These are phyloP conservation scores for Suillus subaureus DNA, from an alignment of 768 basidiomycete genomes.

Conservation along the genomic window DNA sequence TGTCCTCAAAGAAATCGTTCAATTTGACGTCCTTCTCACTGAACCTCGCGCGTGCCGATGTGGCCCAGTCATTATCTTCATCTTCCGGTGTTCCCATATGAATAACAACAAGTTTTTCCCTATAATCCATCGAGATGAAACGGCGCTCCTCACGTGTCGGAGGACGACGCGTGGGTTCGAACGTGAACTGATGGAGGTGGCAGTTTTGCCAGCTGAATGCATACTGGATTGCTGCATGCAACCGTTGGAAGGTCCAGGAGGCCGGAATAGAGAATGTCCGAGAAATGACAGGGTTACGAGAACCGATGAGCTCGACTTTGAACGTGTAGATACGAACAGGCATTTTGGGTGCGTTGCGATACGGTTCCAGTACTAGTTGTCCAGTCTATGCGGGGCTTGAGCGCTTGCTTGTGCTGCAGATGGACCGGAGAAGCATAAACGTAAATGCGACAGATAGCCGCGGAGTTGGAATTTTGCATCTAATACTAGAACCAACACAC, in stretches of 20 bases:
- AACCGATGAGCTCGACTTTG: constrained; percentile 18
- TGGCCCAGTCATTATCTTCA: constrained; percentile 12
- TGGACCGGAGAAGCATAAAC: no score
- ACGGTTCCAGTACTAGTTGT: neutral
- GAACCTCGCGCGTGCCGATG: neutral
- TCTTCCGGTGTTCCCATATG: constrained; percentile 5
- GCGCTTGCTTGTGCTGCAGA: neutral
- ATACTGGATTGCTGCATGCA: constrained; percentile 24
- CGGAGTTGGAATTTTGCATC: neutral
- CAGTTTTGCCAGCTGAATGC: constrained; percentile 19
- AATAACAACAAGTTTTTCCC: constrained; percentile 1
- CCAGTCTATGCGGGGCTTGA: neutral
- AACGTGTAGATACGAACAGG: constrained; percentile 21
- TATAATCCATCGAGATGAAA: constrained; percentile 8
- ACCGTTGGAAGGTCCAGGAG: constrained; percentile 19
- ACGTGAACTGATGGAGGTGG: constrained; percentile 23
- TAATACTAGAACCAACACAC: no score
- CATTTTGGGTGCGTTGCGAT: constrained; percentile 1
- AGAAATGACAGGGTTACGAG: constrained; percentile 21
- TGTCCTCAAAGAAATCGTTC: constrained; percentile 12
- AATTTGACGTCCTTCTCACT: constrained; percentile 15
- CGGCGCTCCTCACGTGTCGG: neutral
- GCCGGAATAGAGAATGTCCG: constrained; percentile 23
- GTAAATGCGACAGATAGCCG: neutral
- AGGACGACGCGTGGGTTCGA: constrained; percentile 5